Base-by-base conservation (phyloP, 768 basidiomycete genomes). In the Phanerochaete sordida region DNA sequence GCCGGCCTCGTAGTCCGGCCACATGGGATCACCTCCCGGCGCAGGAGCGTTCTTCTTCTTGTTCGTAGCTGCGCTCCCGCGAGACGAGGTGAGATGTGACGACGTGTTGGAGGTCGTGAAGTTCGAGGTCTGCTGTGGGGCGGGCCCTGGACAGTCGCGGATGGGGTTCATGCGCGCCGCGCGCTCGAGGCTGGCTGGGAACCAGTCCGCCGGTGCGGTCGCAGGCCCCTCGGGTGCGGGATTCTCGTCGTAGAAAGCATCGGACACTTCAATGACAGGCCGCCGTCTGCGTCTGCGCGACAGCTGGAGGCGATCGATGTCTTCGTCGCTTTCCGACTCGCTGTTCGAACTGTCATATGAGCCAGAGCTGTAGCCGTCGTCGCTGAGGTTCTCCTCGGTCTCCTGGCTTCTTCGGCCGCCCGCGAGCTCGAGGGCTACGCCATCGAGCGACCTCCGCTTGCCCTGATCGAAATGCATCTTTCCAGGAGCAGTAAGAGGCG, bases 181-280 rank as follows among this genome's bases (percentile, higher is more conserved):
- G 54, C 6, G 75, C 65, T 59, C 71, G 37, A 44, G 56, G 13
- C 27, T n/a, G 15, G 15, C 9, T 5, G 47, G 55, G 37, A 28
- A 21, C 56, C 55, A 62, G 49, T 50, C 60, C 27, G 56, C 73
- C 1, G 76, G 73, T 19, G 77, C 74, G 1, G 76, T 80, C 15
- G 78, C 77, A 16, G 77, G 78, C 0, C 79, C 78, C 53, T 79
- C 77, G 0, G 78, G 78, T 0, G 75, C 73, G 7, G 79, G 78
- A 15, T 77, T 66, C 33, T 76, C 75, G 57, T 79, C 79, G 60
- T 75, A 79, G 61, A 73, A 75, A 9, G 78, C 79, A 16, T 77
- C 77, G 13, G 79, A 80, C 35, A 80, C 70, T 44, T 77, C 71
- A 55, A 72, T 76, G 57, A 23, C 23, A 19, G 33, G 51, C 35